Base-by-base conservation (phyloP, 176 grass and related monocot species). In the Tillandsia leiboldiana region DNA sequence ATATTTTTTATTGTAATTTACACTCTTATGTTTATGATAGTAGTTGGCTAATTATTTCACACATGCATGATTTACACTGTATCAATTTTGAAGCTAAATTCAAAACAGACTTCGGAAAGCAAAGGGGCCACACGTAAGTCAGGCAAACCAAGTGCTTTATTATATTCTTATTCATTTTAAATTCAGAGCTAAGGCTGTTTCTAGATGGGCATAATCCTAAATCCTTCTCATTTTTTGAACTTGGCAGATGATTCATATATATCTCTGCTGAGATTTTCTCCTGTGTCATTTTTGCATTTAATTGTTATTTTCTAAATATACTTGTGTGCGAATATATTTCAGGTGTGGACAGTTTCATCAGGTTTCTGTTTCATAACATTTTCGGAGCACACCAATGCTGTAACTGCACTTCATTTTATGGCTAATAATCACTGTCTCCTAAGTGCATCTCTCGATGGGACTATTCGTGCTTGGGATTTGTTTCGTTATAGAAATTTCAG, bases 331-430 rank as follows among this genome's bases (percentile, higher is more conserved):
- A 24, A 65, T 77, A 47, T 52, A 27, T 58, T 87, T 53, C 82
- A 99, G 94, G 94, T 93, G 51, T 99, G 89, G 94, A 99, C 94
- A 27, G 87, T 83, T 75, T 85, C 89, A 48, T 84, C 94, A 70
- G 87, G 89, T 26, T 99, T 99, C 70, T 93, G 87, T 72, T 99
- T 99, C 86, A 84, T 99, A 77, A 90, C 89, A 67, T 99, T 93
- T 80, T 92, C 89, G 0, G 89, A 93, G 80, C 89, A 99, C 79
- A 90, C 84, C 64, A 99, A 90, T 73, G 94, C 87, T 48, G 94
- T 99, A 7, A 90, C 94, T 18, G 94, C 89, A 63, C 66, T 99
- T 74, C 84, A 99, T 85, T 99, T 99, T 85, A 87, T 93, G 87
- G 77, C 87, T 24, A 99, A 93, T 70, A 99, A 93, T 33, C 89